Percentiles rank a stretch among this genome's conserved stretches.
Evolutionary conservation across 129 eudicot species (phyloP).

Genomic region (Gnaphalium uliginosum): DNA sequence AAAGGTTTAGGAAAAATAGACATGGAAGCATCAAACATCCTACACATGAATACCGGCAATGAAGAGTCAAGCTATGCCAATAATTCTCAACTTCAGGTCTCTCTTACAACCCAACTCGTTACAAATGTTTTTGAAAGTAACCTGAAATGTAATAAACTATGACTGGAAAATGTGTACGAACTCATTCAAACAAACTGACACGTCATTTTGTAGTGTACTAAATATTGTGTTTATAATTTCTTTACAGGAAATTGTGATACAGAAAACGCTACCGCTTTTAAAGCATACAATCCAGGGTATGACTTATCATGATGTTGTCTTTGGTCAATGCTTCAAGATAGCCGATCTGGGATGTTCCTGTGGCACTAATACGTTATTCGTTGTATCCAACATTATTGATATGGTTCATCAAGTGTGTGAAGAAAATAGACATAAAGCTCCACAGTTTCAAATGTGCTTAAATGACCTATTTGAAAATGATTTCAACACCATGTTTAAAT

Average conservation of each 20-base stretch:
- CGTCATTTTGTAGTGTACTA: no score
- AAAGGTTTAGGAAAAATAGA: no score
- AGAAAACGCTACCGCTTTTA: constrained; percentile 9
- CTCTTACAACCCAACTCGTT: no score
- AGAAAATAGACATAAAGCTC: constrained; percentile 20
- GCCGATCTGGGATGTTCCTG: constrained; percentile 75
- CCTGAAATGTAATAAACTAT: no score
- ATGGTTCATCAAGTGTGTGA: not conserved
- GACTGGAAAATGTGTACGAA: no score
- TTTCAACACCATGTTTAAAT: constrained; percentile 47
- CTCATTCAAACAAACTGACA: no score
- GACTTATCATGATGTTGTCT: not conserved
- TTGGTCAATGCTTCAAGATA: constrained; percentile 28
- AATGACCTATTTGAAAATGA: constrained; percentile 62
- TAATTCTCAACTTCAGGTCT: not conserved
- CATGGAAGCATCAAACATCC: not conserved
- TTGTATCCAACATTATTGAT: constrained; percentile 37
- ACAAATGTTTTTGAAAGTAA: no score
- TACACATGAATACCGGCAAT: not conserved
- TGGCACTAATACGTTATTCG: constrained; percentile 48
- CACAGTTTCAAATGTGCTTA: constrained; percentile 44
- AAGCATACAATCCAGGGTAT: constrained; percentile 26
- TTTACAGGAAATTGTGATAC: constrained; percentile 28
- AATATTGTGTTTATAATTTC: no score
- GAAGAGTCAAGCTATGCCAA: not conserved